Percentiles rank a stretch among this genome's conserved stretches.
phyloP scores from a whole-genome alignment of 306 rosid species.

The Begonia fuchsioides region DNA sequence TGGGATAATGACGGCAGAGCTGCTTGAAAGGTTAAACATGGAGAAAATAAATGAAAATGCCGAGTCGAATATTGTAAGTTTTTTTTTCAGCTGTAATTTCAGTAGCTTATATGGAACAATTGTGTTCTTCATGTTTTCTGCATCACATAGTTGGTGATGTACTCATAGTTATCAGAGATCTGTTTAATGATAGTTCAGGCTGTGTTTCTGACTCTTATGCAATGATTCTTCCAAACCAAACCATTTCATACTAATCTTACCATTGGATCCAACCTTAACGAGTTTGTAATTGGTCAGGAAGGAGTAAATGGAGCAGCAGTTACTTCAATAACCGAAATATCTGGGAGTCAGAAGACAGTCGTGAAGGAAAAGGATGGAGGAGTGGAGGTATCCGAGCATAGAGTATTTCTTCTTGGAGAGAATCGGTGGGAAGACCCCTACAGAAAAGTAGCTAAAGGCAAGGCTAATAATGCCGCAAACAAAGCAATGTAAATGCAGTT shows the following conservation, averaged over 20 bases:
- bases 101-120: conserved; percentile 8
- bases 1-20: conserved; percentile 74
- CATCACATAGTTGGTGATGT: too few relatives aligned
- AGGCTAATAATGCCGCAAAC: conserved; percentile 19
- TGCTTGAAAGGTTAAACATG: conserved; percentile 43
- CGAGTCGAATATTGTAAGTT: conserved; percentile 1
- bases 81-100: background rate
- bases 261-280: too few relatives aligned
- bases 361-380: conserved; percentile 26
- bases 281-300: conserved; percentile 22
- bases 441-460: conserved; percentile 20
- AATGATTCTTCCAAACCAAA: too few relatives aligned
- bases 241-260: too few relatives aligned
- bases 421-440: conserved; percentile 93
- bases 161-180: too few relatives aligned
- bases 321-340: conserved; percentile 35
- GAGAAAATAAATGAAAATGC: conserved; percentile 16
- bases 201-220: too few relatives aligned
- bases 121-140: too few relatives aligned
- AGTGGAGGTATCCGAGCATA: conserved; percentile 22
- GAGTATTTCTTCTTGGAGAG: conserved; percentile 90
- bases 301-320: conserved; percentile 49
- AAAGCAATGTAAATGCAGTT: too few relatives aligned
- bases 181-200: too few relatives aligned
- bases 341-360: conserved; percentile 36